Conservation (phyloP, 768 basidiomycete genomes). For the Pulveroboletus sp. region DNA sequence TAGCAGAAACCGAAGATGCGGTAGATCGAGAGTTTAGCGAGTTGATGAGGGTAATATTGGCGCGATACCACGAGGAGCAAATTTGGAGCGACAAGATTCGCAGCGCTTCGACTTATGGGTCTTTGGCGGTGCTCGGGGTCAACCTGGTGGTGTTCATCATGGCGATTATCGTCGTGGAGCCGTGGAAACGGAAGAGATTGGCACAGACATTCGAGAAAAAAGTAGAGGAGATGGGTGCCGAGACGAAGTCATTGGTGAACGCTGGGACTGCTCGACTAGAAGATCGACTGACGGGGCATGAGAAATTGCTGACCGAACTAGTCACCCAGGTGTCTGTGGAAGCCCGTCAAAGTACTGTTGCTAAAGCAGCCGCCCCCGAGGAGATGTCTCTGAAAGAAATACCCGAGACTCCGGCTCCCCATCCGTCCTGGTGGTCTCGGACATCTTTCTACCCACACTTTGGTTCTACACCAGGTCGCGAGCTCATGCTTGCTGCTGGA, state of each 20-base stretch:
- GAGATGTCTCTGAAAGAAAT: slow-evolving; percentile 4
- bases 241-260: slow-evolving; percentile 41
- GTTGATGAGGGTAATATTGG: slow-evolving; percentile 84
- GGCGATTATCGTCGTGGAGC: slow-evolving; percentile 90
- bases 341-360: slow-evolving; percentile 6
- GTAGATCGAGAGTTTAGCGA: slow-evolving; percentile 86
- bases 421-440: slow-evolving; percentile 9
- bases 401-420: neutral
- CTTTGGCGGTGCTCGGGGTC: slow-evolving; percentile 75
- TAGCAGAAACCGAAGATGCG: slow-evolving; percentile 65
- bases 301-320: slow-evolving; percentile 29
- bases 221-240: slow-evolving; percentile 51
- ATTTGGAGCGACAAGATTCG: slow-evolving; percentile 99
- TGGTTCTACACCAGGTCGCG: slow-evolving; percentile 11
- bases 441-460: slow-evolving; percentile 8
- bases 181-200: slow-evolving; percentile 87
- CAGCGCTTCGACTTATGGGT: slow-evolving; percentile 90
- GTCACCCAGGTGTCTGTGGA: slow-evolving; percentile 15
- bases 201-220: slow-evolving; percentile 88
- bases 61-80: slow-evolving; percentile 96
- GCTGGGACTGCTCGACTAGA: slow-evolving; percentile 46
- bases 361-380: slow-evolving; percentile 2
- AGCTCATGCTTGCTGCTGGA: slow-evolving; percentile 27
- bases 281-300: slow-evolving; percentile 47
- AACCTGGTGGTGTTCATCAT: slow-evolving; percentile 88